Percentiles rank a stretch among this genome's conserved stretches.
phyloP scores from a whole-genome alignment of 495 filamentous ascomycete genomes.

The Aspergillus leporis region DNA sequence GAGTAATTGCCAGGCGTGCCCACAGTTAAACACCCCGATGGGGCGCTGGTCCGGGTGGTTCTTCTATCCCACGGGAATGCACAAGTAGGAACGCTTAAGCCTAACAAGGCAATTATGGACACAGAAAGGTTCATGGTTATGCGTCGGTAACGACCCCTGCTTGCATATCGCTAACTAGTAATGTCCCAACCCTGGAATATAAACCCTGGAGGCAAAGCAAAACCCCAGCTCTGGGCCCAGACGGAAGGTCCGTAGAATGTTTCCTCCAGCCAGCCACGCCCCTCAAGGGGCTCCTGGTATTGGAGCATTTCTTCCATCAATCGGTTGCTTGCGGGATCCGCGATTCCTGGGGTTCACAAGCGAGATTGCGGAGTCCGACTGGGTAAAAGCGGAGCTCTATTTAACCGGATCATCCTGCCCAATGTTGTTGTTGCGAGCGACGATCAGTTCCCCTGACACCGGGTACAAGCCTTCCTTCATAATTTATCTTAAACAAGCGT shows the following conservation, averaged over 20 bases:
- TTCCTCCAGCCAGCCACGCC: too few species aligned
- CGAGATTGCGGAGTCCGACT: neutral
- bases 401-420: neutral
- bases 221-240: too few species aligned
- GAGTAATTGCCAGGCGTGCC: slow-evolving; percentile 27
- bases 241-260: too few species aligned
- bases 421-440: neutral
- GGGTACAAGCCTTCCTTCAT: neutral
- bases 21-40: slow-evolving; percentile 29
- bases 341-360: too few species aligned
- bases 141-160: too few species aligned
- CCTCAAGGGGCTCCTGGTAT: too few species aligned
- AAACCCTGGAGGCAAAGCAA: too few species aligned
- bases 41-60: neutral
- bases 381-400: neutral
- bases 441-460: neutral
- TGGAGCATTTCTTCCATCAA: neutral
- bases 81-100: neutral
- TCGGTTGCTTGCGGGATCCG: neutral
- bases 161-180: too few species aligned
- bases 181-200: too few species aligned
- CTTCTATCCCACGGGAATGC: neutral
- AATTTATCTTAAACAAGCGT: neutral
- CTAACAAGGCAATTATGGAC: neutral
- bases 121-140: neutral